These are phyloP conservation scores for Cornus kousa DNA, from an alignment of 148 eudicot species.

Conservation along the genomic window DNA sequence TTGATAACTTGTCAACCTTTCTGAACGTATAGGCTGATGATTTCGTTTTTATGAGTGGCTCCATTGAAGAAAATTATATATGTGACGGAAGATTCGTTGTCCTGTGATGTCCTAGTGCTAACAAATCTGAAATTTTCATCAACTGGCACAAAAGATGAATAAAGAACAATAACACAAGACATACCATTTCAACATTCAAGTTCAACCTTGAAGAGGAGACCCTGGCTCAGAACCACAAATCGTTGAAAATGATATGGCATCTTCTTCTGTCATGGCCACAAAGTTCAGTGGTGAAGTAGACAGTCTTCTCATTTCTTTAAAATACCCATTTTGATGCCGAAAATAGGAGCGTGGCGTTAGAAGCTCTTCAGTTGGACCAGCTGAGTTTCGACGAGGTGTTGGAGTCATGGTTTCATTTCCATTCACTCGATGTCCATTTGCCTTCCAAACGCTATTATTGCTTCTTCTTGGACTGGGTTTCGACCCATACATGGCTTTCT, in stretches of 20 bases:
- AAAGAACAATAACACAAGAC: background rate
- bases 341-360: conserved; percentile 57
- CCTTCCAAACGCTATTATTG: conserved; percentile 61
- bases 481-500: conserved; percentile 60
- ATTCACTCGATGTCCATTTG: conserved; percentile 42
- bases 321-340: conserved; percentile 55
- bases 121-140: background rate
- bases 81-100: background rate
- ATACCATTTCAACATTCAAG: conserved; percentile 11
- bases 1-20: background rate
- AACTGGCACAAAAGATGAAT: background rate
- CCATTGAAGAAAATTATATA: background rate
- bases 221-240: conserved; percentile 61
- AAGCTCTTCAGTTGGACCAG: conserved; percentile 42
- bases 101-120: background rate
- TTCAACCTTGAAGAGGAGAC: conserved; percentile 47
- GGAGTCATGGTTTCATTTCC: conserved; percentile 64
- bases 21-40: background rate
- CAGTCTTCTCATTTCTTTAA: conserved; percentile 63
- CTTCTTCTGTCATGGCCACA: conserved; percentile 61
- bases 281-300: conserved; percentile 61
- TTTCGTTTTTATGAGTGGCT: background rate
- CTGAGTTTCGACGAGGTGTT: conserved; percentile 54
- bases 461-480: conserved; percentile 66
- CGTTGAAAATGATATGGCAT: conserved; percentile 64